Conservation (phyloP, 1,284 basidiomycete species). For the Tylopilus sp. region DNA sequence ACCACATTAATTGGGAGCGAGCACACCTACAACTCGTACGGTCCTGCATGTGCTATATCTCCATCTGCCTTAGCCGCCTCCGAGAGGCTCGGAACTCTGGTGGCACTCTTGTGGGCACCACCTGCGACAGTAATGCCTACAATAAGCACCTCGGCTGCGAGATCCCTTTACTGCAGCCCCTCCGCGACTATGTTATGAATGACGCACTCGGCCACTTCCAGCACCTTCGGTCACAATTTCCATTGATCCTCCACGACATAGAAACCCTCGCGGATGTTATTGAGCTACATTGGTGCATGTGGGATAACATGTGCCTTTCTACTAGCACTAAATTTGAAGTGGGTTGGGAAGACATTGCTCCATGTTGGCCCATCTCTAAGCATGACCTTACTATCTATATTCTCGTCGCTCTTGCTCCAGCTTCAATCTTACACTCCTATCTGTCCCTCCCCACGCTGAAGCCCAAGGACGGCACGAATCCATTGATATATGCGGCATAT, state of each 20-base stretch:
- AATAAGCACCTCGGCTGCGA: no score
- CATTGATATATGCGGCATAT: slow-evolving; percentile 13
- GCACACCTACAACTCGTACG: slow-evolving; percentile 7
- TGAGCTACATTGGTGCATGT: neutral
- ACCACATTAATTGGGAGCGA: neutral
- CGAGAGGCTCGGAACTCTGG: no score
- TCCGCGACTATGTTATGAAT: neutral
- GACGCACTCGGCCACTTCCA: neutral
- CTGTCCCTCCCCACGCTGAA: neutral
- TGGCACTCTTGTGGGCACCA: neutral
- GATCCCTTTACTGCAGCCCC: no score
- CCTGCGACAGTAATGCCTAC: no score
- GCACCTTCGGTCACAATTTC: neutral
- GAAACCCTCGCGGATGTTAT: neutral
- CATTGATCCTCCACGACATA: neutral
- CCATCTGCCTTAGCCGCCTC: neutral
- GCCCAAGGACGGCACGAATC: slow-evolving; percentile 21
- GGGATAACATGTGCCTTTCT: neutral
- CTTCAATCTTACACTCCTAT: slow-evolving; percentile 1
- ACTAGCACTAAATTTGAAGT: no score
- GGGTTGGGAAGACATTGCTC: neutral
- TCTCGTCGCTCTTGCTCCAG: slow-evolving; percentile 12
- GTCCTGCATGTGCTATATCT: slow-evolving; percentile 15
- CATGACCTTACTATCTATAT: slow-evolving; percentile 20
- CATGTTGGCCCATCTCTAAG: neutral